These are phyloP conservation scores for Nakaseomyces uthaithaninus DNA, from an alignment of 1,139 yeast genomes.

Conservation along the genomic window DNA sequence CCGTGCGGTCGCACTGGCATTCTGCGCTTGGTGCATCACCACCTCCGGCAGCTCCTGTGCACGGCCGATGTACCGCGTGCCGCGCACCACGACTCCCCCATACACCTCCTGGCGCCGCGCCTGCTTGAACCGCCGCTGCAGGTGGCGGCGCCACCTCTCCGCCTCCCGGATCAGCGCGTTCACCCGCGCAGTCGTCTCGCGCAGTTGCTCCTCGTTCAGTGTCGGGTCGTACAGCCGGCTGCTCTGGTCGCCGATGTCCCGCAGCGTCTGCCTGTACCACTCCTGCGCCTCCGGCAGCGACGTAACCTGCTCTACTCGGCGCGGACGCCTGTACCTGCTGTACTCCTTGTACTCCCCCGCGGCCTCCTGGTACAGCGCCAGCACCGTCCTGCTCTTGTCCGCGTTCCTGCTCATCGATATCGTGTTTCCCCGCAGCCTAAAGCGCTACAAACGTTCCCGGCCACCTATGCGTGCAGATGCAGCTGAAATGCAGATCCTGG, in stretches of 20 bases:
- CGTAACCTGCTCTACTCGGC: conserved; percentile 46
- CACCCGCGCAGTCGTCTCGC: conserved; percentile 70
- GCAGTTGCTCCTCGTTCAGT: conserved; percentile 50
- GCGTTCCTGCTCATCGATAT: conserved; percentile 59
- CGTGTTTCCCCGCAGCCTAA: too few relatives aligned
- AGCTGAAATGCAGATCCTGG: too few relatives aligned
- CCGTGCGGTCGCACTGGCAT: neutral
- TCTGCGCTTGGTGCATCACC: conserved; percentile 22
- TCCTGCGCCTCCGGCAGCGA: conserved; percentile 63
- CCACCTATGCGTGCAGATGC: too few relatives aligned
- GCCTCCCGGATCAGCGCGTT: conserved; percentile 63
- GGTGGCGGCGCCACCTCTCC: conserved; percentile 69
- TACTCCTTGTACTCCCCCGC: conserved; percentile 49
- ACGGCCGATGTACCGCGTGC: conserved; percentile 73
- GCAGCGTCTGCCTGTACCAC: conserved; percentile 59
- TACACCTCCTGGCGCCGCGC: conserved; percentile 17
- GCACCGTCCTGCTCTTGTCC: conserved; percentile 67
- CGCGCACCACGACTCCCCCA: conserved; percentile 28
- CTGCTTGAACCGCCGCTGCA: conserved; percentile 38
- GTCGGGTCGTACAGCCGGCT: conserved; percentile 58
- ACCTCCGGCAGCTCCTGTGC: conserved; percentile 79
- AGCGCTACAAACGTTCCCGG: too few relatives aligned
- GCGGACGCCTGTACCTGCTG: conserved; percentile 55
- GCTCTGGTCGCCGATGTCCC: conserved; percentile 56
- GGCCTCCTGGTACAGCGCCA: conserved; percentile 56